Evolutionary conservation across 2,329 filamentous ascomycete genomes (phyloP), one percentile per base, ranked within the genome.

Genomic region (Trichoderma gracile): DNA sequence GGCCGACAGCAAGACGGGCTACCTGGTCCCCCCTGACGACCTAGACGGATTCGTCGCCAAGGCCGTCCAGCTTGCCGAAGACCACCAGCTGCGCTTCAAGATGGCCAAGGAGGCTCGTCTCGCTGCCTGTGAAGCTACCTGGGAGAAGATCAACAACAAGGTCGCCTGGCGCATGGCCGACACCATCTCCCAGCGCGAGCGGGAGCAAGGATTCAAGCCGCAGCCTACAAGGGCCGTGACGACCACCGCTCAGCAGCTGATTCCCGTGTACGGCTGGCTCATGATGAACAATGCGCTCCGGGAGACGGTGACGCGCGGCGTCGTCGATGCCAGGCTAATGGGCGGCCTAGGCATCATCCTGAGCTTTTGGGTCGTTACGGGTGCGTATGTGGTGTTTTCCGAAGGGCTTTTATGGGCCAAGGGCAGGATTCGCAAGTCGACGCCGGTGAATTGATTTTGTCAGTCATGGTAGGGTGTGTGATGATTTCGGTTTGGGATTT

Each of bases 121-220:
- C 21, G 83, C 86, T 66, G 88, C 87, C 0, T 83, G 84, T 66
- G 80, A 86, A 55, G 87, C 85, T 3, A 90, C 86, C 0, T 91
- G 88, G 89, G 86, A 89, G 65, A 88, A 84, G 76, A 89, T 90
- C 74, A 89, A 89, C 76, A 88, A 89, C 69, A 85, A 84, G 55
- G 88, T 89, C 1, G 88, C 88, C 3, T 86, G 85, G 81, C 82
- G 84, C 64, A 84, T 90, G 76, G 77, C 81, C 3, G 80, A 84
- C 57, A 78, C 77, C n/a, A 82, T 85, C 55, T 77, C 80, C 17
- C 78, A 82, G 52, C 75, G 82, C 23, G 75, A 77, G 54, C 72
- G 68, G 27, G 78, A 78, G 63, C 65, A 69, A 60, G 67, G 67
- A 0, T 33, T 33, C 4, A 64, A 62, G 8, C 60, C 59, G 43